These are phyloP conservation scores for Calonectria crousiana DNA, from an alignment of 2,329 filamentous ascomycete genomes.

Conservation along the genomic window DNA sequence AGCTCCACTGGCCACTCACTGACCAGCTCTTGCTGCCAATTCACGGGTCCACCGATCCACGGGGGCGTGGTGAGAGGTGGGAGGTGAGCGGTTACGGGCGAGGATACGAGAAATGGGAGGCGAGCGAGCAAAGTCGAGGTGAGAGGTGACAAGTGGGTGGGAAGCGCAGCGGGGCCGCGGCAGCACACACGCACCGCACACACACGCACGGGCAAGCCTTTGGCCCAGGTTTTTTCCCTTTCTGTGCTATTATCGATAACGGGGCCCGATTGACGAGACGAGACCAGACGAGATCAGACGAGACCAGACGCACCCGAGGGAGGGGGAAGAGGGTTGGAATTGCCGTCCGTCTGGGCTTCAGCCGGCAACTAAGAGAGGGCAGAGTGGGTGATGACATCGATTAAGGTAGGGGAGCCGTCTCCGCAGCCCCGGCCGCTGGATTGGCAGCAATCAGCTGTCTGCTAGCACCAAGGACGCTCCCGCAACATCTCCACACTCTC, in stretches of 20 bases:
- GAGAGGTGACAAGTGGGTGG: constrained; percentile 22
- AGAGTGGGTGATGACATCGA: constrained; percentile 6
- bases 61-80: constrained; percentile 8
- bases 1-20: constrained; percentile 7
- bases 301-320: not conserved
- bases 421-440: not conserved
- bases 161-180: constrained; percentile 19
- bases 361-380: not conserved
- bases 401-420: constrained; percentile 9
- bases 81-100: constrained; percentile 3
- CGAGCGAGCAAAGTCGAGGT: constrained; percentile 9
- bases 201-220: constrained; percentile 8
- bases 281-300: not conserved
- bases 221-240: not conserved
- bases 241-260: constrained; percentile 19
- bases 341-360: not conserved
- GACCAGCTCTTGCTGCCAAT: constrained; percentile 7
- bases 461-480: constrained; percentile 6
- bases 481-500: constrained; percentile 11
- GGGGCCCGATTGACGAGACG: not conserved
- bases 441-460: constrained; percentile 4
- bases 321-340: not conserved
- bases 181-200: not conserved
- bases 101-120: constrained; percentile 7
- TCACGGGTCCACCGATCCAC: constrained; percentile 13